Base-by-base conservation (phyloP, 129 eudicot species). In the Ambrosia artemisiifolia region DNA sequence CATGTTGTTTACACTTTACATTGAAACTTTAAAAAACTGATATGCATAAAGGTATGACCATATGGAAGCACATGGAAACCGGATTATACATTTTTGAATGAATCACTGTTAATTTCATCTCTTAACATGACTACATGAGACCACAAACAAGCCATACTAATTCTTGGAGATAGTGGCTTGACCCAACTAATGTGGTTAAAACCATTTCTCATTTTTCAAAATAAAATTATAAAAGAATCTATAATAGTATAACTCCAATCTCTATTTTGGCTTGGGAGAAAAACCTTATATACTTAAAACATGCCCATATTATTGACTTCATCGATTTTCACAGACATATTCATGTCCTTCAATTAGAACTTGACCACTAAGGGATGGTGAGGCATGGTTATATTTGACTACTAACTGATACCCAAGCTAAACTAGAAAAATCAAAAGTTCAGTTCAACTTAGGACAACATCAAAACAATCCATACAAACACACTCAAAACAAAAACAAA, bases 361-460 rank as follows among this genome's bases (percentile, higher is more conserved):
- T 56, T 56, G 33, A 11, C 63, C 46, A 19, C 55, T 40, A 38
- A 51, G 65, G 47, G 11, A 75, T 32, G 60, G 50, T 30, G 68
- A 20, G 19, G 24, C 19, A 59, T 36, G 70, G 64, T 69, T 76
- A 35, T 59, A 32, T 30, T 43, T 57, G 51, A 19, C 48, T 47
- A 42, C 60, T 69, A 59, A 46, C 5, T 59, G 13, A 35, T 35
- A 7, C 28, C 57, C 67, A 19, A 19, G 61, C 30, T 12, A 46
- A 65, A 46, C 62, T 32, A 10, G 42, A n/a, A n/a, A n/a, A n/a
- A n/a, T n/a, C n/a, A n/a, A n/a, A n/a, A n/a, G n/a, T n/a, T n/a
- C 57, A 44, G 34, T 67, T 53, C 73, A 67, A 49, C 16, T 66
- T 44, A 17, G 33, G 50, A 46, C 62, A n/a, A n/a, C n/a, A n/a